A percentile compares a stretch with the other conserved stretches of the same genome.
phyloP scores from a whole-genome alignment of 1,284 basidiomycete genomes.

The Rhizoctonia solani region DNA sequence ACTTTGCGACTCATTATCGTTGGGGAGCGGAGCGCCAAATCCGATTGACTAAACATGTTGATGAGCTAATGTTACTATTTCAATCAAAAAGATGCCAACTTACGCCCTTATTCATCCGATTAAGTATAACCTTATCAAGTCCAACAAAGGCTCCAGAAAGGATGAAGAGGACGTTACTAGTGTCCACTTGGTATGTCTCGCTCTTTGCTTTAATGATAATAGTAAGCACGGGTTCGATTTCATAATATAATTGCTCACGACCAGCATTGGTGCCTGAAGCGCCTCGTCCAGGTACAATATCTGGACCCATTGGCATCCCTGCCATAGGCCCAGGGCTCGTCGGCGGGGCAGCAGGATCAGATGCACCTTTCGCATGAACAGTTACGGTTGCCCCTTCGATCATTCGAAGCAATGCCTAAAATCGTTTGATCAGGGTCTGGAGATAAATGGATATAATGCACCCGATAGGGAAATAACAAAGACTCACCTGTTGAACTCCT shows the following conservation, averaged over 20 bases:
- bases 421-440: constrained; percentile 35
- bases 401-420: constrained; percentile 72
- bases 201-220: constrained; percentile 42
- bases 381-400: constrained; percentile 89
- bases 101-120: constrained; percentile 81
- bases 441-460: neutral
- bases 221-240: neutral
- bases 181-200: constrained; percentile 77
- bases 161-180: constrained; percentile 88
- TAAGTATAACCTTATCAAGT: constrained; percentile 78
- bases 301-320: constrained; percentile 44
- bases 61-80: neutral
- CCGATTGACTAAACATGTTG: constrained; percentile 73
- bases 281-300: constrained; percentile 43
- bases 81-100: constrained; percentile 44
- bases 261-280: constrained; percentile 38
- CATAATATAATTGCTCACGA: constrained; percentile 7
- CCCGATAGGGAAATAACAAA: neutral
- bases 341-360: constrained; percentile 23
- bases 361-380: constrained; percentile 67
- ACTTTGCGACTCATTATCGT: constrained; percentile 37
- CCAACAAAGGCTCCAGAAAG: constrained; percentile 94
- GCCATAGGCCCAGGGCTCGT: constrained; percentile 2
- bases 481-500: constrained; percentile 82
- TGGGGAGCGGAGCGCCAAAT: constrained; percentile 71